Evolutionary conservation across 2,329 filamentous ascomycete species (phyloP).

Genomic region (Septoria linicola): DNA sequence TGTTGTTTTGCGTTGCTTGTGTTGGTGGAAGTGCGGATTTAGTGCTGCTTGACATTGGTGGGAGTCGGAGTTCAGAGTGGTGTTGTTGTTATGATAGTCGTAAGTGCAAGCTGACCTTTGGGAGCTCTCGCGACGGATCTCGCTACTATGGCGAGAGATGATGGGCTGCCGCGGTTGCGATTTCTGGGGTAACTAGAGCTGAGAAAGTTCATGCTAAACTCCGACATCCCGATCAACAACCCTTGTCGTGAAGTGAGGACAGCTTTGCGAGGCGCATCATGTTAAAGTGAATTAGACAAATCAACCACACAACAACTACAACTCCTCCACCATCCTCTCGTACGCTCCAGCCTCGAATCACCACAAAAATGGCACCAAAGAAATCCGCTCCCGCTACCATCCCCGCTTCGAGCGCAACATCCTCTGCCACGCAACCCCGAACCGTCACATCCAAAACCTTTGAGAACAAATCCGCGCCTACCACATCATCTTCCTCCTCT

Average conservation of each 20-base stretch:
- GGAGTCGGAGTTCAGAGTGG: background rate
- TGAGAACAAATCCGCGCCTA: slow-evolving; percentile 24
- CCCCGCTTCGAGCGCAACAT: slow-evolving; percentile 9
- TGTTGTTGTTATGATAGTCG: background rate
- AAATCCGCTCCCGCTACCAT: slow-evolving; percentile 7
- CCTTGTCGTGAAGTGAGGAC: slow-evolving; percentile 1
- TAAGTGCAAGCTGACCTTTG: background rate
- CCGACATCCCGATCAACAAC: slow-evolving; percentile 7
- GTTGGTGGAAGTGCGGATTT: slow-evolving; percentile 11
- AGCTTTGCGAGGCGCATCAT: slow-evolving; percentile 10
- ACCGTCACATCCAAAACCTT: slow-evolving; percentile 24
- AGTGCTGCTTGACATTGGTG: slow-evolving; percentile 15
- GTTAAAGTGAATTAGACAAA: background rate
- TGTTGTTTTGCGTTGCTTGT: slow-evolving; percentile 5
- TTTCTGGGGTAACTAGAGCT: background rate
- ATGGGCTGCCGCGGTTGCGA: background rate
- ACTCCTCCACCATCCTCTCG: background rate
- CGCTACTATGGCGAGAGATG: background rate
- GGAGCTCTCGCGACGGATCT: background rate
- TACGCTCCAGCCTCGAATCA: background rate
- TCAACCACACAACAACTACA: background rate
- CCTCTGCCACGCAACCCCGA: slow-evolving; percentile 18
- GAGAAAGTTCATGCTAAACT: background rate
- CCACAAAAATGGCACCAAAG: slow-evolving; percentile 6
- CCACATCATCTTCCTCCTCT: slow-evolving; percentile 30